phyloP scores from a whole-genome alignment of 495 filamentous ascomycete species.

The Antarctomyces pellizariae region DNA sequence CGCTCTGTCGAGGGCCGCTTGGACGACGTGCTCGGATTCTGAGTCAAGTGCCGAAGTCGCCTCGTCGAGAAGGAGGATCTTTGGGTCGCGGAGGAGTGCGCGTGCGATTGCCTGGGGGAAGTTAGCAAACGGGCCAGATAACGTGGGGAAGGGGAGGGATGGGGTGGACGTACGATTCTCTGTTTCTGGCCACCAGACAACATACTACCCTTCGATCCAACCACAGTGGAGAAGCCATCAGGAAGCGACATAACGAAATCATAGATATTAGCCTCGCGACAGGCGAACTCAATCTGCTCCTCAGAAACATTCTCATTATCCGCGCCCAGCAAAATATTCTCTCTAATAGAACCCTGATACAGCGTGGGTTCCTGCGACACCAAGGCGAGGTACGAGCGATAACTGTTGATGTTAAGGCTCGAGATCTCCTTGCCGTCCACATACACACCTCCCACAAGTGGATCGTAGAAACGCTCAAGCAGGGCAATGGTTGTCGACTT shows the following conservation, averaged over 20 bases:
- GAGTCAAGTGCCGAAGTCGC: slow-evolving; percentile 65
- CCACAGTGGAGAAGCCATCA: slow-evolving; percentile 52
- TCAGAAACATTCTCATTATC: slow-evolving; percentile 39
- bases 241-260: slow-evolving; percentile 64
- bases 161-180: slow-evolving; percentile 55
- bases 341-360: slow-evolving; percentile 64
- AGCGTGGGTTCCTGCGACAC: slow-evolving; percentile 75
- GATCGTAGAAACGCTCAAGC: slow-evolving; percentile 71
- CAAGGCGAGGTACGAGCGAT: slow-evolving; percentile 51
- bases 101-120: no score
- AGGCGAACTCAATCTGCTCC: slow-evolving; percentile 45
- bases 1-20: slow-evolving; percentile 53
- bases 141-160: no score
- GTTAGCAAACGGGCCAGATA: no score
- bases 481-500: slow-evolving; percentile 66
- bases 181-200: slow-evolving; percentile 73
- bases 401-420: slow-evolving; percentile 51
- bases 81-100: slow-evolving; percentile 54
- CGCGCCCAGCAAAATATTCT: slow-evolving; percentile 57
- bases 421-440: slow-evolving; percentile 57
- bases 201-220: slow-evolving; percentile 55
- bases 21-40: slow-evolving; percentile 63
- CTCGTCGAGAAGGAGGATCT: slow-evolving; percentile 56
- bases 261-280: slow-evolving; percentile 77
- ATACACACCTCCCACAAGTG: slow-evolving; percentile 43